Evolutionary conservation across 352 stramenopile species (phyloP).

Genomic region (Phytophthora cajani): DNA sequence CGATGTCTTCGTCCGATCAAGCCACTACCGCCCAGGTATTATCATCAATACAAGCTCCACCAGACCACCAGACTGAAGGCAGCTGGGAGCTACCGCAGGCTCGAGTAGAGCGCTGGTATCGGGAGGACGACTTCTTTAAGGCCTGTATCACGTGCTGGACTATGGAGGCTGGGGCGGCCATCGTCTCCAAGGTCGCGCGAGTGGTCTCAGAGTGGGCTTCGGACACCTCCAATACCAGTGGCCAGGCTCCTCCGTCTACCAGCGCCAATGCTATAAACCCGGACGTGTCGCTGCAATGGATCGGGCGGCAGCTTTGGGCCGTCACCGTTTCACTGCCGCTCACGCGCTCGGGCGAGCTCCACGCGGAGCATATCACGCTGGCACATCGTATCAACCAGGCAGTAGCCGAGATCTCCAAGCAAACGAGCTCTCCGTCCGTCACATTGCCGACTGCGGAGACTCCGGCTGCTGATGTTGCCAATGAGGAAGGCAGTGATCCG

Average conservation of each 20-base stretch:
- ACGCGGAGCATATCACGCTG: slow-evolving; percentile 67
- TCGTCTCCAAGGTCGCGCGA: slow-evolving; percentile 63
- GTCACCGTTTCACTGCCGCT: slow-evolving; percentile 75
- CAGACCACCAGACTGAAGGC: slow-evolving; percentile 7
- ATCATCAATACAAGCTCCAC: slow-evolving; percentile 15
- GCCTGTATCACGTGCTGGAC: slow-evolving; percentile 81
- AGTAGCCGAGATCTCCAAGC: slow-evolving; percentile 47
- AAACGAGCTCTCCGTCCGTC: slow-evolving; percentile 16
- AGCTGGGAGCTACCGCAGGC: slow-evolving; percentile 50
- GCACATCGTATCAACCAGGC: slow-evolving; percentile 70
- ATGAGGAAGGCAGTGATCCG: slow-evolving; percentile 7
- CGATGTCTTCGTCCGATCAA: neutral
- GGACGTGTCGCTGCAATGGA: slow-evolving; percentile 82
- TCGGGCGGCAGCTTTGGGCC: slow-evolving; percentile 70
- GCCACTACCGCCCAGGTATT: slow-evolving; percentile 10
- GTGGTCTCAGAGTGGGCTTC: slow-evolving; percentile 48
- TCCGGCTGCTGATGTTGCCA: neutral
- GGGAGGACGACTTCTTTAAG: slow-evolving; percentile 76
- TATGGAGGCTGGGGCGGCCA: slow-evolving; percentile 67
- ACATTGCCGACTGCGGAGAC: neutral
- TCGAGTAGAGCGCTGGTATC: slow-evolving; percentile 73
- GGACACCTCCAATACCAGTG: slow-evolving; percentile 9
- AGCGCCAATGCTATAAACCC: slow-evolving; percentile 50
- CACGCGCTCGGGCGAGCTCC: slow-evolving; percentile 61
- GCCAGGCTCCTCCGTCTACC: neutral